Evolutionary conservation across 2,329 filamentous ascomycete genomes (phyloP).

Genomic region (Fonsecaea pugnacius): DNA sequence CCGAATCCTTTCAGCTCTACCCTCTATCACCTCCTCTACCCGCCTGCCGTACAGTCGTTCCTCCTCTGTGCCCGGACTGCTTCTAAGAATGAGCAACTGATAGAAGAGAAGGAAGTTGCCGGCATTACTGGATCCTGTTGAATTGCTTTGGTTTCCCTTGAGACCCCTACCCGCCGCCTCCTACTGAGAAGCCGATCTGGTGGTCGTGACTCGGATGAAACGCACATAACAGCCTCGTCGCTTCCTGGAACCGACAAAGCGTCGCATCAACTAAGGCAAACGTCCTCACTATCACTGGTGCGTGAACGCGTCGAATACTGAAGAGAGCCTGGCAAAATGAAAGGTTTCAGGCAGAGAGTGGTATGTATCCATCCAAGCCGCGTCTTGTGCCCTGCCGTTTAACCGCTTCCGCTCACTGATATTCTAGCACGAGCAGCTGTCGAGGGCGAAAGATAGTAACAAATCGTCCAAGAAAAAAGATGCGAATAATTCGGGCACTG

Average conservation of each 20-base stretch:
- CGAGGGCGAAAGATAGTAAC: constrained; percentile 82
- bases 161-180: not conserved
- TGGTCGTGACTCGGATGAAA: constrained; percentile 23
- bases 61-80: not conserved
- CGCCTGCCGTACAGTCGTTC: not conserved
- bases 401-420: constrained; percentile 34
- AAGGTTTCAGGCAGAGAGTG: constrained; percentile 96
- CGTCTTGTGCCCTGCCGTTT: constrained; percentile 6
- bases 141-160: not conserved
- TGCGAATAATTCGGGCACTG: constrained; percentile 63
- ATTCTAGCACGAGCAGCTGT: constrained; percentile 76
- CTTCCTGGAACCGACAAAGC: constrained; percentile 19
- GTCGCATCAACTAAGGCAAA: constrained; percentile 24
- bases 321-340: constrained; percentile 69
- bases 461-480: constrained; percentile 76
- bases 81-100: not conserved
- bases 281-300: constrained; percentile 10
- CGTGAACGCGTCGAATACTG: constrained; percentile 14
- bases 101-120: constrained; percentile 3
- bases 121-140: not conserved
- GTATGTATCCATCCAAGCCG: constrained; percentile 61
- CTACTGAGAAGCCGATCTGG: not conserved
- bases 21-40: not conserved
- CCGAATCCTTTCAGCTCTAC: constrained; percentile 4
- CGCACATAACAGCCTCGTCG: constrained; percentile 3